These are phyloP conservation scores for Rhizopogon rudus DNA, from an alignment of 768 basidiomycete genomes.

Conservation along the genomic window DNA sequence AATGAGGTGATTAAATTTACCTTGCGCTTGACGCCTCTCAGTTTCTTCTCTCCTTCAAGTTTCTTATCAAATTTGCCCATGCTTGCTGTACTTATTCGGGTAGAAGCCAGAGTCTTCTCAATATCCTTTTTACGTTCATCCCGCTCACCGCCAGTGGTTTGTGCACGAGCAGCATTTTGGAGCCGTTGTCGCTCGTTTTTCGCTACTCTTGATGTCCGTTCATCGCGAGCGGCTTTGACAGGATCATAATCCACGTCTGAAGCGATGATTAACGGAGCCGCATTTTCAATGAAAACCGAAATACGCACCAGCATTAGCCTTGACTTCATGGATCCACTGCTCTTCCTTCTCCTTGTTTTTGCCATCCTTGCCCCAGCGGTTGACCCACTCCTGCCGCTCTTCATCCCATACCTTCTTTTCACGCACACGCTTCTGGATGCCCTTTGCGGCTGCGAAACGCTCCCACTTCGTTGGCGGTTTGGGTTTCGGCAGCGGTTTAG, in stretches of 20 bases:
- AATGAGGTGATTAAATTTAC: slow-evolving; percentile 31
- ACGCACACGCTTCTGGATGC: slow-evolving; percentile 74
- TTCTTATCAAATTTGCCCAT: slow-evolving; percentile 92
- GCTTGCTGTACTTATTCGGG: slow-evolving; percentile 84
- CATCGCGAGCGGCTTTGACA: slow-evolving; percentile 65
- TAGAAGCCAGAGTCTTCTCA: slow-evolving; percentile 69
- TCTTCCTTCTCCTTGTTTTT: slow-evolving; percentile 85
- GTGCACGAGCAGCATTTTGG: slow-evolving; percentile 65
- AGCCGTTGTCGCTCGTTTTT: slow-evolving; percentile 81
- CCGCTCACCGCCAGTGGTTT: slow-evolving; percentile 30
- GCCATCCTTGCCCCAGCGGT: slow-evolving; percentile 84
- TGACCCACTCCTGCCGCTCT: slow-evolving; percentile 88
- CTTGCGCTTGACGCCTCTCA: slow-evolving; percentile 89
- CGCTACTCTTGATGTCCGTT: slow-evolving; percentile 71
- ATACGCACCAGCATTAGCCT: slow-evolving; percentile 72
- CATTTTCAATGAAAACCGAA: neutral
- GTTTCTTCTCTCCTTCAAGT: slow-evolving; percentile 88
- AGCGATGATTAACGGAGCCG: neutral
- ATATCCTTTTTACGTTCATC: slow-evolving; percentile 66
- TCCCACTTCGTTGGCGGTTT: slow-evolving; percentile 97
- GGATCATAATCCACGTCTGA: slow-evolving; percentile 81
- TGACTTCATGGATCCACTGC: slow-evolving; percentile 92
- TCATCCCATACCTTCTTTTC: slow-evolving; percentile 93
- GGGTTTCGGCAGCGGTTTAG: slow-evolving; percentile 90
- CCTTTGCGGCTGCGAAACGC: slow-evolving; percentile 89